phyloP scores from a whole-genome alignment of 257 asterid species.

The Nicotiana noctiflora region DNA sequence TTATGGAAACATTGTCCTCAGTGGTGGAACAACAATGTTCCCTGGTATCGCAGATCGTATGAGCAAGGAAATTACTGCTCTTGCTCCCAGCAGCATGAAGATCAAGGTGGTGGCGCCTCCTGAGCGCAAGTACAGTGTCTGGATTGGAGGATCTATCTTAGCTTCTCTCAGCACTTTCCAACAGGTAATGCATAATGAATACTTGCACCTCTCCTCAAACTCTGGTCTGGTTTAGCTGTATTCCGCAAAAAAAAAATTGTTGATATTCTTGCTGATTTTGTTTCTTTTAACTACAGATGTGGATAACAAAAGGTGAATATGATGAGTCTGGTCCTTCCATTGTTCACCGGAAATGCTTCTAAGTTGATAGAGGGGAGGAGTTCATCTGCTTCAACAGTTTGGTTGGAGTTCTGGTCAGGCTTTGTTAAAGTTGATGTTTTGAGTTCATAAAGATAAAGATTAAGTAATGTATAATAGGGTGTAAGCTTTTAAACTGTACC shows the following conservation, averaged over 20 bases:
- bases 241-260: not conserved
- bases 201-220: not conserved
- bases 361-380: not conserved
- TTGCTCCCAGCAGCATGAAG: conserved; percentile 29
- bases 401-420: not conserved
- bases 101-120: conserved; percentile 37
- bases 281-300: conserved; percentile 10
- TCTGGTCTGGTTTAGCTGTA: conserved; percentile 13
- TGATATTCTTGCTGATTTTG: not conserved
- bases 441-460: not conserved
- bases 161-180: conserved; percentile 34
- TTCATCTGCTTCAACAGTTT: conserved; percentile 2
- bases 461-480: not conserved
- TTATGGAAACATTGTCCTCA: conserved; percentile 23
- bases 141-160: conserved; percentile 36
- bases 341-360: conserved; percentile 19
- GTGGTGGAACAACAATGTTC: conserved; percentile 36
- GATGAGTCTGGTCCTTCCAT: conserved; percentile 18
- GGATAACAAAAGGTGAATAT: conserved; percentile 19
- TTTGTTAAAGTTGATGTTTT: conserved; percentile 4
- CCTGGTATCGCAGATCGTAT: conserved; percentile 37
- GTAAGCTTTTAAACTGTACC: not conserved
- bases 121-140: conserved; percentile 31
- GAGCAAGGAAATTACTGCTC: conserved; percentile 27
- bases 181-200: conserved; percentile 13